phyloP scores from a whole-genome alignment of 192 early-diverging fungal species.

The Funneliformis geosporum region DNA sequence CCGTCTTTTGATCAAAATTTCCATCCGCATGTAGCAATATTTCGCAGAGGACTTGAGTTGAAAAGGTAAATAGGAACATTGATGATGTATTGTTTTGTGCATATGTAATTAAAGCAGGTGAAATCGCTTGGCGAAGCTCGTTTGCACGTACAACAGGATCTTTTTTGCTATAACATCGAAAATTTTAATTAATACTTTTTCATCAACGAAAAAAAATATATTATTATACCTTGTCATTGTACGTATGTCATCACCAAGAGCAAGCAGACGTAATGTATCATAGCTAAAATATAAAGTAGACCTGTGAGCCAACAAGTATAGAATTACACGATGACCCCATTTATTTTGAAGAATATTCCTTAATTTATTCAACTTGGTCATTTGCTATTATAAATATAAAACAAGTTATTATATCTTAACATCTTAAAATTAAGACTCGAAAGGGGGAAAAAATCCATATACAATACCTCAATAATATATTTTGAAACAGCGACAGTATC shows the following conservation, averaged over 20 bases:
- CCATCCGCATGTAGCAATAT: constrained; percentile 64
- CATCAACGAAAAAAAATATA: neutral
- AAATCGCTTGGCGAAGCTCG: constrained; percentile 70
- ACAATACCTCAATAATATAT: constrained; percentile 62
- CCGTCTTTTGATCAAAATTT: constrained; percentile 43
- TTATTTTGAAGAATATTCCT: constrained; percentile 71
- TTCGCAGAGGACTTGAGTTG: constrained; percentile 72
- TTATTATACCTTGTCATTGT: constrained; percentile 49
- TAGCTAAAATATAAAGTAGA: constrained; percentile 70
- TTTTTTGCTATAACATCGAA: constrained; percentile 72
- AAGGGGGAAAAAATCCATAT: neutral
- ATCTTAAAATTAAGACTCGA: neutral
- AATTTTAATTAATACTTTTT: neutral
- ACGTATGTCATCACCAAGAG: constrained; percentile 67
- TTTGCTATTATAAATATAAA: neutral
- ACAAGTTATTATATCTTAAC: neutral
- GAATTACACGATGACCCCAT: constrained; percentile 75
- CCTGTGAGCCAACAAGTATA: constrained; percentile 82
- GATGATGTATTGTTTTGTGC: constrained; percentile 51
- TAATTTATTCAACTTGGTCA: neutral
- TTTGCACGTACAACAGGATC: constrained; percentile 63
- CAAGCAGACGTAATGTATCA: constrained; percentile 69
- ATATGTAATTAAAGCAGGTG: constrained; percentile 61
- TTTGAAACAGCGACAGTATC: constrained; percentile 88
- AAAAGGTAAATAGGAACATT: constrained; percentile 65